Evolutionary conservation across 176 grass and related monocot species (phyloP).

Genomic region (Metroxylon sagu): DNA sequence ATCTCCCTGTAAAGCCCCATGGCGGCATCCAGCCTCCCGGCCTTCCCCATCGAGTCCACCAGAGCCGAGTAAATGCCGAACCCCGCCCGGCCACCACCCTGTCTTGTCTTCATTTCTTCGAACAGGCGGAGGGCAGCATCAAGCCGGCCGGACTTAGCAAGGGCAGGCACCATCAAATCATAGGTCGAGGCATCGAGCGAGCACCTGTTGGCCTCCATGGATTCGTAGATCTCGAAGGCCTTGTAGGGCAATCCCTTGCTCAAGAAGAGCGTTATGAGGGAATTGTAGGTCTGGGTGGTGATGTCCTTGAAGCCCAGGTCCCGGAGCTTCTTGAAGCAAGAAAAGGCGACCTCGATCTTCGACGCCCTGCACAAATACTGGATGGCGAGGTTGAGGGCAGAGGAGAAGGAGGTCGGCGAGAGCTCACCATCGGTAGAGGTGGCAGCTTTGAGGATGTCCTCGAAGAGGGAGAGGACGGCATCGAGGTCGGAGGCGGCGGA

Average conservation of each 20-base stretch:
- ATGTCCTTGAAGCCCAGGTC: conserved; percentile 45
- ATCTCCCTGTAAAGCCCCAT: conserved; percentile 86
- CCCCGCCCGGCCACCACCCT: conserved; percentile 16
- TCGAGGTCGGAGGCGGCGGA: conserved; percentile 48
- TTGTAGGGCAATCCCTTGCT: conserved; percentile 76
- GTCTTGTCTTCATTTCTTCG: conserved; percentile 62
- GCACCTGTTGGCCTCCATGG: conserved; percentile 42
- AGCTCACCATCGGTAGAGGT: neutral
- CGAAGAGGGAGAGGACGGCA: conserved; percentile 45
- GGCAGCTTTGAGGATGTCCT: conserved; percentile 23
- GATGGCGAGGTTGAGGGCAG: conserved; percentile 50
- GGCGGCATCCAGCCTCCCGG: conserved; percentile 68
- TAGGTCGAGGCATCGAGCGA: conserved; percentile 54
- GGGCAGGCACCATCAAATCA: conserved; percentile 67
- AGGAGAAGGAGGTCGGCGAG: conserved; percentile 26
- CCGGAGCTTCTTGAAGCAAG: conserved; percentile 82
- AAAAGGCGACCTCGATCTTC: conserved; percentile 64
- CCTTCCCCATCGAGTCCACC: conserved; percentile 74
- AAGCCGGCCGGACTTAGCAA: conserved; percentile 68
- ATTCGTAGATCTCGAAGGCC: conserved; percentile 84
- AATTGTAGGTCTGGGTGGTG: conserved; percentile 51
- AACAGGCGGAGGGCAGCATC: conserved; percentile 76
- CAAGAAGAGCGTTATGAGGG: conserved; percentile 73
- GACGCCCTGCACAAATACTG: conserved; percentile 41
- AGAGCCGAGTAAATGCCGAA: conserved; percentile 48